Evolutionary conservation across 805 yeast genomes (phyloP), one percentile per base, ranked within the genome.

Genomic region (Kuraishia molischiana): DNA sequence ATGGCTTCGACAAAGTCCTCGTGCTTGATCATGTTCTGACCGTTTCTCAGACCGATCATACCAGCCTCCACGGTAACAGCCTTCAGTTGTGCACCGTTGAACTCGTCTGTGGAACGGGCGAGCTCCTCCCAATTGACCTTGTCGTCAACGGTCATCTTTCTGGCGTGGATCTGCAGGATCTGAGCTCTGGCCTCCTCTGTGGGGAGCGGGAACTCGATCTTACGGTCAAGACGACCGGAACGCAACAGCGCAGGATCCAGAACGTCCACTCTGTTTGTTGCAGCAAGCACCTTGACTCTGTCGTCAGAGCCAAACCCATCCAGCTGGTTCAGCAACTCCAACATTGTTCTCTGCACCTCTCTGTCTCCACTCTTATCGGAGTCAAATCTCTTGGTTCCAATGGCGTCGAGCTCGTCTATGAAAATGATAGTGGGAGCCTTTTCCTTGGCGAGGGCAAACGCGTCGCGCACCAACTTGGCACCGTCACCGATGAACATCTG

Each of bases 61-160:
- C 99, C 99, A 5, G 99, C 98, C 61, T 92, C 99, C 18, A 92
- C 98, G 5, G 97, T 89, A 32, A 92, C 99, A 2, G 98, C 98
- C 66, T 92, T 92, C 58, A 92, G 70, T 64, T 92, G 98, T 1
- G 99, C 99, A 56, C 99, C 99, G 55, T 92, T 92, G 62, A 92
- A 92, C 63, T 92, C 99, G 60, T 92, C 98, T 0, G 98, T 92
- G 5, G 95, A 85, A 58, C 98, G 76, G 3, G 99, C 97, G 56
- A 92, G 74, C 66, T 92, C 98, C 61, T 87, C 85, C 98, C 98
- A 92, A 65, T 92, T 92, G 45, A 92, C 87, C 29, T 84, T 78
- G 42, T 77, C 81, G 58, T 86, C 95, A 41, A 89, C 83, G 35
- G 95, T 85, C 86, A 92, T 85, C 57, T 92, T 94, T 58, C 98